A percentile compares a stretch with the other conserved stretches of the same genome.
phyloP scores from a whole-genome alignment of 148 eudicot genomes.

The Nyssa sinensis region DNA sequence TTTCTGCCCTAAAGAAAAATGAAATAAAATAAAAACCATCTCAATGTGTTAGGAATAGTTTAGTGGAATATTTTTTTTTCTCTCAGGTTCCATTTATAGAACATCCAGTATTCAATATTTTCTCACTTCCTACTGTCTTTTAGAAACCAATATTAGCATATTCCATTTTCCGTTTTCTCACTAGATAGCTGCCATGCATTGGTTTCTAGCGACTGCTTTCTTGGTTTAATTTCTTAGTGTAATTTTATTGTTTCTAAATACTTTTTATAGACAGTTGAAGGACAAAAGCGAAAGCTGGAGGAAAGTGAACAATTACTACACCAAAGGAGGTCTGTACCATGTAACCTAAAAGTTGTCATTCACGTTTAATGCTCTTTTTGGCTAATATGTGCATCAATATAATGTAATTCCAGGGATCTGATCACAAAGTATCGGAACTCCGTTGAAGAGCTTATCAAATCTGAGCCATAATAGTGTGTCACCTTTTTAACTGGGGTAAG shows the following conservation, averaged over 20 bases:
- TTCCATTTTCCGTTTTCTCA: not conserved
- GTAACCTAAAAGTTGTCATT: not conserved
- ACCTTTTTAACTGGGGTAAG: constrained; percentile 9
- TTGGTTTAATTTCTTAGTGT: not conserved
- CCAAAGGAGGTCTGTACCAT: constrained; percentile 61
- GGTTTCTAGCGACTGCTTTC: not conserved
- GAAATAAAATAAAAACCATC: not conserved
- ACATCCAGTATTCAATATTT: not conserved
- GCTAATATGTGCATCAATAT: not conserved
- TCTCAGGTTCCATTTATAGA: not conserved
- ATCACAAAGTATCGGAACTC: constrained; percentile 55
- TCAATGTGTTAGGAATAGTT: not conserved
- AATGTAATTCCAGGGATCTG: constrained; percentile 50
- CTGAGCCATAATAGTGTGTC: constrained; percentile 35
- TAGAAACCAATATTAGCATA: not conserved
- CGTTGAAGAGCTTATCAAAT: constrained; percentile 56
- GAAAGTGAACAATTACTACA: constrained; percentile 64
- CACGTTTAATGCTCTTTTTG: not conserved
- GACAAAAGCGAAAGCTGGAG: constrained; percentile 70
- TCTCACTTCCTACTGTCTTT: not conserved
- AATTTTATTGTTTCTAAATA: not conserved
- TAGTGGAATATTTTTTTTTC: not conserved
- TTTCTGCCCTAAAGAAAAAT: not conserved
- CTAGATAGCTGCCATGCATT: not conserved
- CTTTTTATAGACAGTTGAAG: constrained; percentile 72